Conservation (phyloP, 768 basidiomycete species). For the Exsudoporus frostii region DNA sequence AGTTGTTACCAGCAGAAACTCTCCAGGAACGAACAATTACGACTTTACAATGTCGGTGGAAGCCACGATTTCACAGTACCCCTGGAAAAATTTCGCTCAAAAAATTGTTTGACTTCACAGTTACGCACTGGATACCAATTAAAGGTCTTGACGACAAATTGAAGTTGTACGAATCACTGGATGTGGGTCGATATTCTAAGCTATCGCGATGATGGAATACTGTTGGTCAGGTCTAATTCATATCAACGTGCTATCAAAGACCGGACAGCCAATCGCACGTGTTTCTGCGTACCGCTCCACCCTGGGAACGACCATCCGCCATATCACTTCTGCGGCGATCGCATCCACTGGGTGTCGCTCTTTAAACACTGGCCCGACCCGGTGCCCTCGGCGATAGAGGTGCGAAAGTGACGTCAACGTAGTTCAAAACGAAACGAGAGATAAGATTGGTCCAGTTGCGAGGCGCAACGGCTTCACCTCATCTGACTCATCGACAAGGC, state of each 20-base stretch:
- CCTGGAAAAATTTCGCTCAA: not conserved
- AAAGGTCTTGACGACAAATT: not conserved
- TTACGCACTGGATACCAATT: not conserved
- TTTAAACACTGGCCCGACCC: not conserved
- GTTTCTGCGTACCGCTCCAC: not conserved
- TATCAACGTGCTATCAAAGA: not conserved
- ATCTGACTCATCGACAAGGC: not conserved
- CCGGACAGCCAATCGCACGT: not conserved
- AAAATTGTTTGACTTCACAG: not conserved
- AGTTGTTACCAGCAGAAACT: too few species aligned
- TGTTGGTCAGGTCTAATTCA: not conserved
- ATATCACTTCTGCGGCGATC: not conserved
- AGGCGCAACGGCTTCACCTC: not conserved
- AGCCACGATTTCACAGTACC: not conserved
- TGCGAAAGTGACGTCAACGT: not conserved
- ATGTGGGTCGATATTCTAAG: not conserved
- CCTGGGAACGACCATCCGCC: not conserved
- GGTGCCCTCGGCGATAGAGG: not conserved
- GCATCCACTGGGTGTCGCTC: not conserved
- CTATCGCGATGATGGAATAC: not conserved
- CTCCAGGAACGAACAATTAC: not conserved
- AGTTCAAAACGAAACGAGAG: slow-evolving; percentile 1
- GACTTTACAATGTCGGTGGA: not conserved
- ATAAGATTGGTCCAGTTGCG: not conserved
- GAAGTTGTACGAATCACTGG: not conserved